phyloP scores from a whole-genome alignment of 176 grass and related monocot species.

The Bolboschoenus planiculmis region DNA sequence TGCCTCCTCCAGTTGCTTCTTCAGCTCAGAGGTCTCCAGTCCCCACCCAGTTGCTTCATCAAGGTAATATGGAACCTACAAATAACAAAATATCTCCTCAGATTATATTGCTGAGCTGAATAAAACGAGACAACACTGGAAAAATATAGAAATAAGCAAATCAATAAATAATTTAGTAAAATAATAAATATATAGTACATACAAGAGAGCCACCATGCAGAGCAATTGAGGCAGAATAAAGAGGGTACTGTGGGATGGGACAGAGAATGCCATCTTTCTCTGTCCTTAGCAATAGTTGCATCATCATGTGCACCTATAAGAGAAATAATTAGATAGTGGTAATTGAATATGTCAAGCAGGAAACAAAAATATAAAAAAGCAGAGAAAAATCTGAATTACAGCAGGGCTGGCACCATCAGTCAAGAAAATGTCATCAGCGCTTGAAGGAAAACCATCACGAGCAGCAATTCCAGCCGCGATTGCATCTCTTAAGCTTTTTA shows the following conservation, averaged over 20 bases:
- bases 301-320: conserved; percentile 95
- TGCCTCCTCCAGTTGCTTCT: conserved; percentile 76
- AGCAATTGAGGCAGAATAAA: conserved; percentile 92
- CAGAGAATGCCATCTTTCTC: conserved; percentile 97
- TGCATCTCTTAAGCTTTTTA: conserved; percentile 88
- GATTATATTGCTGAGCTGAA: conserved; percentile 14
- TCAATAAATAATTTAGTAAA: neutral
- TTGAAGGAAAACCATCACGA: conserved; percentile 85
- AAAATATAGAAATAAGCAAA: neutral
- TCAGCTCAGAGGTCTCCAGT: conserved; percentile 66
- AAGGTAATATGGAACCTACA: conserved; percentile 87
- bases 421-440: conserved; percentile 79
- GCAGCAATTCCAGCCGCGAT: conserved; percentile 76
- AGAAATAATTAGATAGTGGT: conserved; percentile 16
- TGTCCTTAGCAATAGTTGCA: conserved; percentile 84
- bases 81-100: conserved; percentile 15
- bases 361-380: conserved; percentile 3
- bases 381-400: conserved; percentile 35
- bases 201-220: conserved; percentile 97
- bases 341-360: conserved; percentile 7
- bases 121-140: neutral
- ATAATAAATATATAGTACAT: conserved; percentile 29
- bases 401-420: conserved; percentile 90
- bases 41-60: conserved; percentile 76
- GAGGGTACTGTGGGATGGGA: conserved; percentile 89